Base-by-base conservation (phyloP, 2,329 filamentous ascomycete genomes). In the Curvularia eragrostidis region DNA sequence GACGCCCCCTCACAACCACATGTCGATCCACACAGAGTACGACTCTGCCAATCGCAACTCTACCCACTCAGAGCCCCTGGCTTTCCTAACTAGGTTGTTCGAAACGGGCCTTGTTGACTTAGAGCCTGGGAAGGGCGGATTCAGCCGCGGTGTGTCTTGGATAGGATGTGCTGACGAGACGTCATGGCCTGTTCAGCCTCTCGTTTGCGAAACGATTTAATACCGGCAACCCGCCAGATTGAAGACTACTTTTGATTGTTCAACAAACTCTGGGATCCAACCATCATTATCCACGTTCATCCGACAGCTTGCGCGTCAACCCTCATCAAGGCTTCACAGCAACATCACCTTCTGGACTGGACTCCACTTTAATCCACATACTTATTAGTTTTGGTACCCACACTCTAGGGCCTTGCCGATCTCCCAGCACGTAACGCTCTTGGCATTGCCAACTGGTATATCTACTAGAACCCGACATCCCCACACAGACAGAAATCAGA, bases 131-230 rank as follows among this genome's bases (percentile, higher is more conserved):
- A 60, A 43, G 38, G 41, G 59, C 58, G 61, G 67, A 58, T 62
- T 65, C 62, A 67, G 62, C 62, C 65, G 56, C 52, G 49, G 55
- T 49, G 54, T 57, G 42, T 48, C 52, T 48, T 51, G 34, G 52
- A 52, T 54, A 58, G 42, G 44, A 21, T 54, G 10, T 54, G 44
- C 36, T 49, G 43, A 21, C 54, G 49, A 53, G 63, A 69, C 69
- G 70, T 72, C 70, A 73, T 73, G 66, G 63, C 59, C 54, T 47
- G 57, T 46, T 64, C 52, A 51, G 21, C 54, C 51, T 46, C 26
- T 24, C 15, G 44, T 32, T 32, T 32, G 19, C 41, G 23, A 42
- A 42, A 43, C 48, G 63, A 58, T 63, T 65, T 66, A 64, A 58
- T 47, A 52, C 52, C 43, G 36, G 26, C 13, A 30, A 41, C 28